These are phyloP conservation scores for Arthrobotrys entomopaga DNA, from an alignment of 2,329 filamentous ascomycete species.

Conservation along the genomic window DNA sequence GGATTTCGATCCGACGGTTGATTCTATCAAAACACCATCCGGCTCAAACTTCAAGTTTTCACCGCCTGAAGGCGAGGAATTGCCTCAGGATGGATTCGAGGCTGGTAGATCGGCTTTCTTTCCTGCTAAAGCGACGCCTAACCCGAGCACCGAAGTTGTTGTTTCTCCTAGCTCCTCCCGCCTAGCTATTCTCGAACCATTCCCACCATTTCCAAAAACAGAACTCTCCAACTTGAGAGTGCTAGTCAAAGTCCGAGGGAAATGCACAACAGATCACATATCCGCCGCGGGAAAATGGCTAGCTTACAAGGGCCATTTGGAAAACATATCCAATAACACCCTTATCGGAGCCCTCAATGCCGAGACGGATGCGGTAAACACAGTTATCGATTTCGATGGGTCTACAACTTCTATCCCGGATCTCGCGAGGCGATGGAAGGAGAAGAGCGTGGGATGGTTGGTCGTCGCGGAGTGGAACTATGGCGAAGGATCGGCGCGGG, in stretches of 20 bases:
- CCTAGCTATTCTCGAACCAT: conserved; percentile 89
- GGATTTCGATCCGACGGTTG: conserved; percentile 95
- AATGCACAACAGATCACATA: conserved; percentile 99
- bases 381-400: conserved; percentile 86
- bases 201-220: conserved; percentile 78
- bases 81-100: conserved; percentile 80
- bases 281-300: conserved; percentile 96
- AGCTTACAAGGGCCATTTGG: conserved; percentile 98
- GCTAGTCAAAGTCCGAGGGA: conserved; percentile 94
- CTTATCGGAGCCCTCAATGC: conserved; percentile 94
- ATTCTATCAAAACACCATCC: conserved; percentile 80
- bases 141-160: conserved; percentile 75
- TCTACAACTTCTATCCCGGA: conserved; percentile 82
- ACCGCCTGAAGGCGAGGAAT: conserved; percentile 72
- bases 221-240: conserved; percentile 84
- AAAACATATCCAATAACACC: conserved; percentile 97
- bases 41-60: conserved; percentile 86
- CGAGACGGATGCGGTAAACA: conserved; percentile 90
- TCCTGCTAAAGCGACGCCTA: conserved; percentile 76
- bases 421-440: conserved; percentile 84
- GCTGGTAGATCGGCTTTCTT: conserved; percentile 78
- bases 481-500: conserved; percentile 86
- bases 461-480: conserved; percentile 98
- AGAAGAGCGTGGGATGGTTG: conserved; percentile 80
- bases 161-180: conserved; percentile 89